phyloP scores from a whole-genome alignment of 805 yeast species.

The Candida nanaspora region DNA sequence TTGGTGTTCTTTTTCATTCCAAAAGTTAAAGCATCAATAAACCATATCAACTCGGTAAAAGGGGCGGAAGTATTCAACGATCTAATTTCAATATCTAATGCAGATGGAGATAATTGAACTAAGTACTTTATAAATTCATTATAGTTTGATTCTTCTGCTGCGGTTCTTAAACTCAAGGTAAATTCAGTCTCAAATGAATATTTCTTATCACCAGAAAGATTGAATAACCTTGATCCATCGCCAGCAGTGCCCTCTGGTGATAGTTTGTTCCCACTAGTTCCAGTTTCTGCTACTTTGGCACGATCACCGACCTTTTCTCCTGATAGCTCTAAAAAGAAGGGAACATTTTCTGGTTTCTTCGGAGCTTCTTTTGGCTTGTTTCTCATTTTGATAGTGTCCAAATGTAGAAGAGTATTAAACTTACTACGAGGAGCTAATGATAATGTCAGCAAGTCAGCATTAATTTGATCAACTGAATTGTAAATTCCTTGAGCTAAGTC shows the following conservation, averaged over 20 bases:
- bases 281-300: slow-evolving; percentile 43
- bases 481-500: slow-evolving; percentile 25
- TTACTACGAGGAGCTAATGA: slow-evolving; percentile 73
- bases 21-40: slow-evolving; percentile 57
- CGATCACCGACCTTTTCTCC: slow-evolving; percentile 69
- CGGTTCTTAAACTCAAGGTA: slow-evolving; percentile 51
- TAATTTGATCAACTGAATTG: slow-evolving; percentile 56
- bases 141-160: slow-evolving; percentile 33
- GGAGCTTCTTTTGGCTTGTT: slow-evolving; percentile 88
- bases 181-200: slow-evolving; percentile 66
- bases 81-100: slow-evolving; percentile 80
- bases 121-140: slow-evolving; percentile 47
- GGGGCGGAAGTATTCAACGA: slow-evolving; percentile 66
- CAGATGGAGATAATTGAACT: slow-evolving; percentile 61
- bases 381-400: slow-evolving; percentile 79
- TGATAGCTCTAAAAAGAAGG: slow-evolving; percentile 68
- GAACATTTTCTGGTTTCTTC: slow-evolving; percentile 71
- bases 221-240: slow-evolving; percentile 21
- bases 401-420: slow-evolving; percentile 67
- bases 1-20: slow-evolving; percentile 53
- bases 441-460: slow-evolving; percentile 57
- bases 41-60: slow-evolving; percentile 53
- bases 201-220: slow-evolving; percentile 27
- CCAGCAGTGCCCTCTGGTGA: slow-evolving; percentile 19
- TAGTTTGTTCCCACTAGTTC: too few species aligned